Conservation (phyloP, 495 filamentous ascomycete genomes). For the Astrothelium subdiscretum region DNA sequence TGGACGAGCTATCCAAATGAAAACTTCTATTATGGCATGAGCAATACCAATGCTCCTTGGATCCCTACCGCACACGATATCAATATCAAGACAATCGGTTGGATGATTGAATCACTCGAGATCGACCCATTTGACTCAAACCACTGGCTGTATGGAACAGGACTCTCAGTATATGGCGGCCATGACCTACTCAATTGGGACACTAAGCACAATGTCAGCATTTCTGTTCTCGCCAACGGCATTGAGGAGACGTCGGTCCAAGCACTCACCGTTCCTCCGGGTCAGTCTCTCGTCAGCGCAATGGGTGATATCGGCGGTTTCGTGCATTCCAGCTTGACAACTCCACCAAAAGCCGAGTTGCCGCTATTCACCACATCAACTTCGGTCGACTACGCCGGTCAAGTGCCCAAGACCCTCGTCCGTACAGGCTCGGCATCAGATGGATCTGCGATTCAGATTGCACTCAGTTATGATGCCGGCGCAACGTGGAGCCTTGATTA, state of each 20-base stretch:
- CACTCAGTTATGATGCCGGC: conserved; percentile 22
- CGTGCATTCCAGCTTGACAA: conserved; percentile 33
- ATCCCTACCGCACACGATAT: conserved; percentile 25
- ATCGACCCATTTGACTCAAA: conserved; percentile 50
- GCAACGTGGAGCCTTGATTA: conserved; percentile 36
- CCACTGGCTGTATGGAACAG: conserved; percentile 49
- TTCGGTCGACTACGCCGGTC: conserved; percentile 47
- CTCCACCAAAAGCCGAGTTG: conserved; percentile 36
- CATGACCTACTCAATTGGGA: conserved; percentile 31
- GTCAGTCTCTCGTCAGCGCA: conserved; percentile 42
- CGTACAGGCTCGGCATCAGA: conserved; percentile 38
- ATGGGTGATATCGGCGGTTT: conserved; percentile 52
- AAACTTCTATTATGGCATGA: conserved; percentile 31
- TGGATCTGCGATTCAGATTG: conserved; percentile 25
- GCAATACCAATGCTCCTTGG: conserved; percentile 37
- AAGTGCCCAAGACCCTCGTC: conserved; percentile 39
- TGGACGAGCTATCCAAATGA: conserved; percentile 37
- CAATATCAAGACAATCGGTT: conserved; percentile 41
- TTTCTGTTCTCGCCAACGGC: conserved; percentile 43
- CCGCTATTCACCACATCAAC: conserved; percentile 39
- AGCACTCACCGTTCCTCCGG: conserved; percentile 40
- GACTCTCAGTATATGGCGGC: conserved; percentile 43
- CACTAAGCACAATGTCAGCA: conserved; percentile 36
- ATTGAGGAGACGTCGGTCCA: conserved; percentile 48
- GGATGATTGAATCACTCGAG: conserved; percentile 52